Percentiles rank a stretch among this genome's conserved stretches.
Conservation (phyloP, 1,284 basidiomycete species). For the Apiotrichum siamense region DNA sequence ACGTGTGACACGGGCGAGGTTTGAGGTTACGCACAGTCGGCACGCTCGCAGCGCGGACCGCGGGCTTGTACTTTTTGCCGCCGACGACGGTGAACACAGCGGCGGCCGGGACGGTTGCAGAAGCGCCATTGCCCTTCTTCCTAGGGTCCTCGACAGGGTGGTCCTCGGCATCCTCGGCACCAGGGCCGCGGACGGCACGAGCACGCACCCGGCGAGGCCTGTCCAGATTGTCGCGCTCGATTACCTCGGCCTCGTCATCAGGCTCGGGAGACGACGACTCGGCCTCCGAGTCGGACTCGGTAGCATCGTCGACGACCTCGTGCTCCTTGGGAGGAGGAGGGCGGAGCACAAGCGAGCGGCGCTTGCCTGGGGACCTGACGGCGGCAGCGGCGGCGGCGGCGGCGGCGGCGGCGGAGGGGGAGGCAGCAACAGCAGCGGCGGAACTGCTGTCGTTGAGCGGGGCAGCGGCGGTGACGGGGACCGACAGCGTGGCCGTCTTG, state of each 20-base stretch:
- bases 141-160: slow-evolving; percentile 6
- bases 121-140: not conserved
- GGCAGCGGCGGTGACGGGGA: slow-evolving; percentile 1
- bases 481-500: no score
- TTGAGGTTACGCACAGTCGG: slow-evolving; percentile 20
- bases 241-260: slow-evolving; percentile 9
- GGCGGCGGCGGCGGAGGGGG: not conserved
- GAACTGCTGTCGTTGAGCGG: not conserved
- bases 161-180: slow-evolving; percentile 11
- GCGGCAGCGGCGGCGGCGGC: not conserved
- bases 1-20: slow-evolving; percentile 21
- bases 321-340: not conserved
- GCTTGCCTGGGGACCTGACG: not conserved
- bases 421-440: not conserved
- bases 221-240: slow-evolving; percentile 10
- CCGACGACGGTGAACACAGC: no score
- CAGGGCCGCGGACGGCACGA: slow-evolving; percentile 25
- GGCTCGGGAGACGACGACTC: not conserved
- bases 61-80: slow-evolving; percentile 14
- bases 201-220: not conserved
- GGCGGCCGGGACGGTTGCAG: no score
- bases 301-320: not conserved
- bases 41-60: slow-evolving; percentile 5
- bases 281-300: slow-evolving; percentile 1
- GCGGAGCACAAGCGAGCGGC: not conserved